Percentiles rank a stretch among this genome's conserved stretches.
These are phyloP conservation scores for Aspergillus wentii DNA, from an alignment of 495 filamentous ascomycete species.

Conservation along the genomic window DNA sequence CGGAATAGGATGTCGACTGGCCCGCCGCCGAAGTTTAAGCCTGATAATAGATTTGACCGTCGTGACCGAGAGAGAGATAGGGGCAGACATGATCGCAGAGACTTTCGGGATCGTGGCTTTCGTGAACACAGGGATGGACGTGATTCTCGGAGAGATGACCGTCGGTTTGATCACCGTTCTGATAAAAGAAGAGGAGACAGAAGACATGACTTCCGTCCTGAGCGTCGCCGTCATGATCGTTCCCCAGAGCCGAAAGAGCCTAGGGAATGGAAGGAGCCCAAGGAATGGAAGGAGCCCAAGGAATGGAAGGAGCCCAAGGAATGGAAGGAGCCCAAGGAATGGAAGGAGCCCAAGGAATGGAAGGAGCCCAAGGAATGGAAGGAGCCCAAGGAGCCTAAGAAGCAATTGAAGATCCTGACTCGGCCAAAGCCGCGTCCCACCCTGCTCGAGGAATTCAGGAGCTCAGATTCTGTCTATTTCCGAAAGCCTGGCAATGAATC, in stretches of 20 bases:
- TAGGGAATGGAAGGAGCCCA: background rate
- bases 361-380: constrained; percentile 8
- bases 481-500: constrained; percentile 92
- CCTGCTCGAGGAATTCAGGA: constrained; percentile 63
- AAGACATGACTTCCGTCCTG: constrained; percentile 29
- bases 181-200: constrained; percentile 32
- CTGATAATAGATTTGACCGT: constrained; percentile 37
- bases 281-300: constrained; percentile 3
- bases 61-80: constrained; percentile 36
- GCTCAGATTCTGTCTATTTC: constrained; percentile 83
- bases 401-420: constrained; percentile 65
- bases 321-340: constrained; percentile 26
- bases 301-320: too few species aligned
- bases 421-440: constrained; percentile 66
- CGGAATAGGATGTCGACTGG: constrained; percentile 33
- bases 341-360: constrained; percentile 39
- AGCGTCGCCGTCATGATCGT: constrained; percentile 37
- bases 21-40: constrained; percentile 37
- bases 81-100: constrained; percentile 33
- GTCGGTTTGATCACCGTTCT: constrained; percentile 32
- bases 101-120: constrained; percentile 43
- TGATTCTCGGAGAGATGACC: constrained; percentile 41
- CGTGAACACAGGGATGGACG: constrained; percentile 46
- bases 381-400: constrained; percentile 41
- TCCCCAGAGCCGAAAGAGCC: constrained; percentile 18